These are phyloP conservation scores for Clarkia xantiana DNA, from an alignment of 345 rosid species.

Conservation along the genomic window DNA sequence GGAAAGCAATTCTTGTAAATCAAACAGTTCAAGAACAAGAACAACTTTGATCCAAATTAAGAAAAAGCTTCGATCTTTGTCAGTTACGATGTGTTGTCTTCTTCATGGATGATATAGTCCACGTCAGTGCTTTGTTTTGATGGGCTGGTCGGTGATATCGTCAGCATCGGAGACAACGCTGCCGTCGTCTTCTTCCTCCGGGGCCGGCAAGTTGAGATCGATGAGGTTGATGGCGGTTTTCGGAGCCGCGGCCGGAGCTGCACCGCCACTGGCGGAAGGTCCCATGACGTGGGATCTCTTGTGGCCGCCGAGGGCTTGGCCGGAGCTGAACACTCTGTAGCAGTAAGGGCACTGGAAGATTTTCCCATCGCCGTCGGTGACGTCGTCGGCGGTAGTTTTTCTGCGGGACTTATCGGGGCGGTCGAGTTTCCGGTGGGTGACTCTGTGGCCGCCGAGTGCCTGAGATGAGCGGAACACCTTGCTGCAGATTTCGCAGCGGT, in stretches of 20 bases:
- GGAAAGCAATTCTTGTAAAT: no score
- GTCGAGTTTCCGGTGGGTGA: conserved; percentile 11
- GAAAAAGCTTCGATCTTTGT: no score
- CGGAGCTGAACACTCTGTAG: conserved; percentile 46
- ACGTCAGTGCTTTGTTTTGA: neutral
- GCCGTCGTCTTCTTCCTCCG: conserved; percentile 46
- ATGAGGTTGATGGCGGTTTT: conserved; percentile 26
- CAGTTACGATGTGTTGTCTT: no score
- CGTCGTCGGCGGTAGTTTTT: neutral
- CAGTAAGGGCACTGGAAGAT: conserved; percentile 52
- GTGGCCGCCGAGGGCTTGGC: conserved; percentile 78
- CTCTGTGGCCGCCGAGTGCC: conserved; percentile 39
- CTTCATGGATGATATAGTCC: no score
- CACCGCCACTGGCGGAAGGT: conserved; percentile 2
- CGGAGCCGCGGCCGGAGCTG: conserved; percentile 1
- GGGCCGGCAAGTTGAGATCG: conserved; percentile 98
- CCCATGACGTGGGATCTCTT: conserved; percentile 56
- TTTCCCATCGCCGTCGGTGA: conserved; percentile 7
- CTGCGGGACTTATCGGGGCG: neutral
- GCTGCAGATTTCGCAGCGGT: conserved; percentile 45
- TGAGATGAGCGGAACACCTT: conserved; percentile 39
- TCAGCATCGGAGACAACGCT: conserved; percentile 38
- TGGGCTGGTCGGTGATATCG: conserved; percentile 6
- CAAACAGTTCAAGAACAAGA: no score
- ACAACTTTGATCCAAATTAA: no score